Evolutionary conservation across 805 yeast genomes (phyloP).

Genomic region (Metschnikowia vanudenii): DNA sequence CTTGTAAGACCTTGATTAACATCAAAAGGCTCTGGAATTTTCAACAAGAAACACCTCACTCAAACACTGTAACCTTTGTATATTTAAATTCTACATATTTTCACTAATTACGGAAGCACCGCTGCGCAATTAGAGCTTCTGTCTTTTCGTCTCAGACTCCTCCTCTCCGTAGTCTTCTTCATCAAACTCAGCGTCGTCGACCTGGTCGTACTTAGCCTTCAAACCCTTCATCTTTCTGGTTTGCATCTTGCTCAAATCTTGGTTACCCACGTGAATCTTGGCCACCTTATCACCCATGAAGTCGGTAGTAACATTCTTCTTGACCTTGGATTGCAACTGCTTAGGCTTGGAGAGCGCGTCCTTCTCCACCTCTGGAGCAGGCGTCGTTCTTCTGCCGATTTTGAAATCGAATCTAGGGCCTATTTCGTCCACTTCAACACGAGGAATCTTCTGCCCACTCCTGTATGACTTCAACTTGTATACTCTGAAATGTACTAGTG

Average conservation of each 20-base stretch:
- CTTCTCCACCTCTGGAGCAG: constrained; percentile 85
- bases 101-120: not conserved
- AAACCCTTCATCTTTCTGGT: constrained; percentile 99
- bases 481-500: constrained; percentile 85
- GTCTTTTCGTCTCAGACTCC: constrained; percentile 35
- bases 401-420: constrained; percentile 95
- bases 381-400: constrained; percentile 79
- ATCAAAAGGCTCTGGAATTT: too few species aligned
- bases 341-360: constrained; percentile 82
- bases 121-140: constrained; percentile 23
- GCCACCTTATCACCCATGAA: constrained; percentile 95
- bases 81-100: not conserved
- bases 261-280: constrained; percentile 92
- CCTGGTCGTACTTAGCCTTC: constrained; percentile 81
- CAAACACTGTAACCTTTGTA: too few species aligned
- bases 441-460: constrained; percentile 85
- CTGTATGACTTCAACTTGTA: constrained; percentile 78
- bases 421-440: constrained; percentile 91
- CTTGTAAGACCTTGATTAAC: too few species aligned
- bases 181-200: constrained; percentile 47
- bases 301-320: constrained; percentile 88
- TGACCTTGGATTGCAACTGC: constrained; percentile 75
- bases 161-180: constrained; percentile 51
- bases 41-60: too few species aligned
- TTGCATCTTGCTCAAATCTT: constrained; percentile 85